Base-by-base conservation (phyloP, 106 monocot species). In the Dactylorhiza incarnata region DNA sequence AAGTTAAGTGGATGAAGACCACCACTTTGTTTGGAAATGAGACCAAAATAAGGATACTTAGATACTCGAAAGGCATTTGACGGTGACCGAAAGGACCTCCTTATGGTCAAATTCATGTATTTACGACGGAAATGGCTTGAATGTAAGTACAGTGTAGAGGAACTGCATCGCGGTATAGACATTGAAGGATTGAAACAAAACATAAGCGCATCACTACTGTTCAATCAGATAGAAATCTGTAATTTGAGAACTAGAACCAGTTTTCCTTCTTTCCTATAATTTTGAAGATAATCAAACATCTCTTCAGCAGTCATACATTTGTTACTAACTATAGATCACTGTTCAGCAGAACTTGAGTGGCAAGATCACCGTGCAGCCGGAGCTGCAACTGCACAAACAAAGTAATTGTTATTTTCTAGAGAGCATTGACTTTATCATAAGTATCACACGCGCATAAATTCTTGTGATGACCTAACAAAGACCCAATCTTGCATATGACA, bases 1-100 rank as follows among this genome's bases (percentile, higher is more conserved):
- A 89, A 75, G 22, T 46, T 73, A 53, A 74, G 69, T 3, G 58
- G 81, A 49, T 77, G 46, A 45, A 71, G 58, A 47, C 73, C 62
- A 74, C 74, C 73, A 80, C 62, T 81, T 74, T 84, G 77, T 44
- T 80, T 80, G 13, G 51, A 29, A 55, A 75, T 46, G 69, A 79
- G 69, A 54, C 61, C 68, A 53, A 76, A 19, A 70, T 75, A 55
- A 7, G 55, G 52, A 62, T 71, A 24, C 15, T 55, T 45, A 12
- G 67, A 74, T 76, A 25, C 66, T 68, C 69, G 76, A 69, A 73
- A 55, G 26, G 70, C 59, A 76, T 56, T 29, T 6, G 81, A 71
- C 25, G 72, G 78, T 14, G 76, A 70, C 43, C 49, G 66, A 25
- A 74, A 49, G 19, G 74, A 74, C 63, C 73, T 81, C 44, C 75